Evolutionary conservation across 495 filamentous ascomycete genomes (phyloP).

Genomic region (Penicillium soppii): DNA sequence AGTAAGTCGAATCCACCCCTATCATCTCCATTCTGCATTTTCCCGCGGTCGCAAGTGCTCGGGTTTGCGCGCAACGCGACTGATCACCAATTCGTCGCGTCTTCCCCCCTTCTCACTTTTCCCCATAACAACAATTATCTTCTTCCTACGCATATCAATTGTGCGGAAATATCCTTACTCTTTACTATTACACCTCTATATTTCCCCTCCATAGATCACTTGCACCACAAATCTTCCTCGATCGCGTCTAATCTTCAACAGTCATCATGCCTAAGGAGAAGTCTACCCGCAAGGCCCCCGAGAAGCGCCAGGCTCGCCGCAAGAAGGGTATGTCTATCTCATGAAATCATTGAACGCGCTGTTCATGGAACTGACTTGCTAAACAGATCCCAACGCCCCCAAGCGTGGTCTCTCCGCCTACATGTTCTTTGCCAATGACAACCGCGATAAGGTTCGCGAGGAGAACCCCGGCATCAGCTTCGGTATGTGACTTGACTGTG

Average conservation of each 20-base stretch:
- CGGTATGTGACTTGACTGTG: conserved; percentile 54
- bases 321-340: conserved; percentile 74
- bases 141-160: not conserved
- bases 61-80: conserved; percentile 6
- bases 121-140: conserved; percentile 10
- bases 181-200: not conserved
- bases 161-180: not conserved
- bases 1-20: conserved; percentile 3
- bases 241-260: conserved; percentile 4
- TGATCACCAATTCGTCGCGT: not conserved
- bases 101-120: not conserved
- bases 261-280: conserved; percentile 76
- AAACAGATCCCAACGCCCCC: conserved; percentile 95
- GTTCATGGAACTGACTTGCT: conserved; percentile 1
- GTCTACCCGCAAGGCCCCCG: conserved; percentile 53
- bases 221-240: not conserved
- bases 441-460: conserved; percentile 95
- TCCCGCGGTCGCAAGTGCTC: conserved; percentile 1
- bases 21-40: not conserved
- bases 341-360: conserved; percentile 3
- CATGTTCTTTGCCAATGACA: conserved; percentile 99
- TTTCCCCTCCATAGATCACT: not conserved
- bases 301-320: conserved; percentile 61
- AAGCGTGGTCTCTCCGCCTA: conserved; percentile 99
- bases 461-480: conserved; percentile 98